Conservation (phyloP, 306 rosid genomes). For the Coriaria nepalensis region DNA sequence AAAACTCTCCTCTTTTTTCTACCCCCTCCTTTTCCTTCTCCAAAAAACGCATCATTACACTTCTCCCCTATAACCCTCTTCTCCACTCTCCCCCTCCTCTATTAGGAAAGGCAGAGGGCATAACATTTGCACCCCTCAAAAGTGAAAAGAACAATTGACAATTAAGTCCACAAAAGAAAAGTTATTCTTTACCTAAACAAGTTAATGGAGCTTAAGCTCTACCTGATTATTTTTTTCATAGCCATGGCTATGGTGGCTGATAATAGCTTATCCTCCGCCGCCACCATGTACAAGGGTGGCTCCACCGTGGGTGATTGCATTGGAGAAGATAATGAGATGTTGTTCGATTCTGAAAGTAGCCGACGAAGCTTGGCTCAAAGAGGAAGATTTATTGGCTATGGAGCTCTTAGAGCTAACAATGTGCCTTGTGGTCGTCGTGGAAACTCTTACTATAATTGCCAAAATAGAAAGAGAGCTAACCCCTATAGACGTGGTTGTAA, state of each 20-base stretch:
- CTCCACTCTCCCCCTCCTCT: conserved; percentile 17
- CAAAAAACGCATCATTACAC: no score
- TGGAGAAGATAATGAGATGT: conserved; percentile 28
- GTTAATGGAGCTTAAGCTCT: conserved; percentile 30
- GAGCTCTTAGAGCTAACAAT: conserved; percentile 15
- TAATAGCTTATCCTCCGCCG: conserved; percentile 8
- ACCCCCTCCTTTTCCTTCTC: no score
- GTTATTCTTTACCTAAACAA: not conserved
- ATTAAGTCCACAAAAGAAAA: no score
- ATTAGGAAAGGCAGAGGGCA: conserved; percentile 16
- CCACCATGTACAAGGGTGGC: not conserved
- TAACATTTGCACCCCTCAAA: not conserved
- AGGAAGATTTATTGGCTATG: conserved; percentile 18
- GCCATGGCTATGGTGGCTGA: conserved; percentile 20
- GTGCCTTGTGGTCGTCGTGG: conserved; percentile 40
- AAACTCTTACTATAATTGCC: conserved; percentile 38
- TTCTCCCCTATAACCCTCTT: conserved; percentile 9
- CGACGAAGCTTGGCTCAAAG: conserved; percentile 9
- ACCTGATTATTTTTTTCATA: conserved; percentile 18
- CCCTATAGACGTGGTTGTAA: conserved; percentile 37
- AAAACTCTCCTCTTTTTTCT: no score
- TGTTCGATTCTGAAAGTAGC: conserved; percentile 19
- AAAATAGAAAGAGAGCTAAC: conserved; percentile 17
- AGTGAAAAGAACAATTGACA: no score
- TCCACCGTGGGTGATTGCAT: conserved; percentile 11